phyloP scores from a whole-genome alignment of 495 filamentous ascomycete genomes.

The Amphirosellinia nigrospora region DNA sequence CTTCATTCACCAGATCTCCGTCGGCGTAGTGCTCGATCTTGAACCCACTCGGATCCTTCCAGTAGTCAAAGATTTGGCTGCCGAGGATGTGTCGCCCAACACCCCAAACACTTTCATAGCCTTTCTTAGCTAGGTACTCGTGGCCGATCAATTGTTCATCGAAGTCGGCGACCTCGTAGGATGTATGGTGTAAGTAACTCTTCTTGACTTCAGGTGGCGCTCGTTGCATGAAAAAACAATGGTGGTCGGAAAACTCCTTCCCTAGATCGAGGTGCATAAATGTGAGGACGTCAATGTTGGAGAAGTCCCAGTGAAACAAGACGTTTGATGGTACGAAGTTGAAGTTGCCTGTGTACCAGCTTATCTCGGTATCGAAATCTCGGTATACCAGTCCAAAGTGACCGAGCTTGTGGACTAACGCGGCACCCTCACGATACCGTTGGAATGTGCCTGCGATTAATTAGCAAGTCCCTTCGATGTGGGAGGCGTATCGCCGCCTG shows the following conservation, averaged over 20 bases:
- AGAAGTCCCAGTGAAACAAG: slow-evolving; percentile 22
- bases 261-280: slow-evolving; percentile 31
- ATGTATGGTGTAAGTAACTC: slow-evolving; percentile 63
- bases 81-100: slow-evolving; percentile 64
- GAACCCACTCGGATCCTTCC: slow-evolving; percentile 58
- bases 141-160: slow-evolving; percentile 67
- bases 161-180: slow-evolving; percentile 67
- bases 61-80: slow-evolving; percentile 63
- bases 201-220: slow-evolving; percentile 41
- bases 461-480: not conserved
- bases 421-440: slow-evolving; percentile 46
- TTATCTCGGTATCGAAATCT: slow-evolving; percentile 51
- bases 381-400: slow-evolving; percentile 62
- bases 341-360: slow-evolving; percentile 64
- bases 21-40: slow-evolving; percentile 62
- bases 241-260: slow-evolving; percentile 55
- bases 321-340: slow-evolving; percentile 55
- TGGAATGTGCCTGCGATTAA: slow-evolving; percentile 18
- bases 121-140: slow-evolving; percentile 59
- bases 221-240: slow-evolving; percentile 59
- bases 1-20: slow-evolving; percentile 62
- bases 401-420: slow-evolving; percentile 65
- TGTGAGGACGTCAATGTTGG: slow-evolving; percentile 26
- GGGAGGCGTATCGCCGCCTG: not conserved
- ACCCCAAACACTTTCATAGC: slow-evolving; percentile 64